Conservation (phyloP, 805 yeast genomes). For the Barnettozyma californica region DNA sequence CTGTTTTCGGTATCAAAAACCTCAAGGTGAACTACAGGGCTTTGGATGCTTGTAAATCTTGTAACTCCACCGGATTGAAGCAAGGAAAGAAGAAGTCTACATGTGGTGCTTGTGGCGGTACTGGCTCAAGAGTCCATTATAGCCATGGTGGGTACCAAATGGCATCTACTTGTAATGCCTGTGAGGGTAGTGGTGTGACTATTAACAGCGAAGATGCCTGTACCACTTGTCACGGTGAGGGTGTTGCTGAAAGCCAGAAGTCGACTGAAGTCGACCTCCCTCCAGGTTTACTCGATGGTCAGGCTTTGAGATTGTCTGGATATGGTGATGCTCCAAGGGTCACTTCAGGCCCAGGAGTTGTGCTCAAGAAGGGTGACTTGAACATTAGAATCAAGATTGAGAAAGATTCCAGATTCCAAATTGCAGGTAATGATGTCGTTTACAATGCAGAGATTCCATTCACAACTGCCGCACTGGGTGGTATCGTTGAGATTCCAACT, state of each 20-base stretch:
- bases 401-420: constrained; percentile 64
- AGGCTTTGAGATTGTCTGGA: constrained; percentile 75
- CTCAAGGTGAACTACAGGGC: constrained; percentile 65
- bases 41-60: constrained; percentile 69
- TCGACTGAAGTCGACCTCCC: constrained; percentile 83
- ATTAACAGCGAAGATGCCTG: constrained; percentile 69
- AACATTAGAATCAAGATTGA: constrained; percentile 74
- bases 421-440: constrained; percentile 63
- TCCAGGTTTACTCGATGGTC: constrained; percentile 82
- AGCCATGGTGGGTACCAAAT: constrained; percentile 93
- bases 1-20: constrained; percentile 71
- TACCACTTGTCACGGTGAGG: constrained; percentile 80
- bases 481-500: constrained; percentile 86
- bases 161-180: constrained; percentile 85
- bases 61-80: constrained; percentile 85
- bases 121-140: constrained; percentile 83
- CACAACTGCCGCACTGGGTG: constrained; percentile 97
- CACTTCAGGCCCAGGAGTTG: constrained; percentile 65
- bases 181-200: constrained; percentile 85
- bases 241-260: constrained; percentile 64
- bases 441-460: constrained; percentile 68
- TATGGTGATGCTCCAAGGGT: constrained; percentile 88
- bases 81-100: constrained; percentile 67
- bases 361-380: constrained; percentile 78
- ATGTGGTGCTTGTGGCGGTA: constrained; percentile 86